Evolutionary conservation across 2,329 filamentous ascomycete genomes (phyloP), one percentile per base, ranked within the genome.

Genomic region (Coniochaeta sp.): DNA sequence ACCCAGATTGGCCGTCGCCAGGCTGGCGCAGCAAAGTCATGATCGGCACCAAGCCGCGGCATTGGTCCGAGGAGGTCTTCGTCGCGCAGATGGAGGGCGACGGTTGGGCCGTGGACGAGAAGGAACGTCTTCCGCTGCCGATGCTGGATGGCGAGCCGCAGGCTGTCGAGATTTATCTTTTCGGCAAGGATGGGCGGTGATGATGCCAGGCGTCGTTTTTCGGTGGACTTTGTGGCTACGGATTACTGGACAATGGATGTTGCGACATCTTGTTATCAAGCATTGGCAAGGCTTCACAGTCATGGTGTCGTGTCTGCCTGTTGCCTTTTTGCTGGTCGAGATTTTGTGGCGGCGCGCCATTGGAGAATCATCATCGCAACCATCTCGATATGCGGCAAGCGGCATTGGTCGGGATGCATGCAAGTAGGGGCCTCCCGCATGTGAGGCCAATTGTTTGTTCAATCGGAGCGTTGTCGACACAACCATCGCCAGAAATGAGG

Each of bases 31-130:
- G 74, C n/a, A 69, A 65, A 6, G 73, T 82, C 1, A 67, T 82
- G 20, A 57, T 83, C 12, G 76, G 78, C 2, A 80, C 78, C 0
- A 83, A 83, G 60, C 77, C 73, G 1, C 71, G 79, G 1, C 80
- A 83, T 55, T 66, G 71, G 2, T 79, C 77, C 0, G 79, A 83
- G 57, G 61, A 66, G 28, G 71, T 65, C 0, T 58, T 81, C 16
- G 81, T 79, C 52, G 66, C 67, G 6, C 60, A 80, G 18, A 69
- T 83, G 66, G 57, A 65, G 1, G 60, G 60, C 2, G 65, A 71
- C 2, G 70, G 69, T 3, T 83, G 79, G 79, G 52, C 51, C 1
- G 66, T 70, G 16, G 54, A 62, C 9, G 71, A 77, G 46, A 63
- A 69, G 33, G 67, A 71, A 35, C 64, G 65, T 6, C 58, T 81